These are phyloP conservation scores for Chenopodium formosanum DNA, from an alignment of 148 eudicot species.

Conservation along the genomic window DNA sequence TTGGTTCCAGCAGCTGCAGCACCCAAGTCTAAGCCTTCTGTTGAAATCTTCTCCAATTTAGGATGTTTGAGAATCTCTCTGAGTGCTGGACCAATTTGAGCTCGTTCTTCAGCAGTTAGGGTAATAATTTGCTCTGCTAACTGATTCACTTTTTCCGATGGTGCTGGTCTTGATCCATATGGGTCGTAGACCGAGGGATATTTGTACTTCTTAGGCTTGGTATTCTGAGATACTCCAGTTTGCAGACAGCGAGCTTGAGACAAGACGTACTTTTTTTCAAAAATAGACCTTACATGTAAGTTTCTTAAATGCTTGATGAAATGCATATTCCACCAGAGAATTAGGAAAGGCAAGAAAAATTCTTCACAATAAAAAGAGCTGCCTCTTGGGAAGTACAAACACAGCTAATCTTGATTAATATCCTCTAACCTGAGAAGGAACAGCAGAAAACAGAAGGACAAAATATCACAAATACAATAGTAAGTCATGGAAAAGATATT, in stretches of 20 bases:
- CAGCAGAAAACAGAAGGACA: not conserved
- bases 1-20: constrained; percentile 43
- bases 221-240: constrained; percentile 52
- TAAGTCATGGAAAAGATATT: not conserved
- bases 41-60: constrained; percentile 58
- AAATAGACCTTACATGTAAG: constrained; percentile 25
- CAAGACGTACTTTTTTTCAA: constrained; percentile 30
- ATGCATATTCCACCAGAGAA: constrained; percentile 41
- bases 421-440: constrained; percentile 3
- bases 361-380: constrained; percentile 6
- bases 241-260: constrained; percentile 57
- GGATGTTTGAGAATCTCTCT: constrained; percentile 59
- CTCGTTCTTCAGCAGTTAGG: constrained; percentile 66
- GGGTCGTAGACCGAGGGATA: constrained; percentile 70
- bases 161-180: constrained; percentile 85
- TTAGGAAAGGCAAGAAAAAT: not conserved
- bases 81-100: constrained; percentile 65
- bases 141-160: constrained; percentile 71
- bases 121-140: constrained; percentile 75
- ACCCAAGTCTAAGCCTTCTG: constrained; percentile 66
- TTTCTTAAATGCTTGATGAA: constrained; percentile 37
- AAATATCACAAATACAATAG: not conserved
- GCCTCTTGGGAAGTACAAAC: not conserved
- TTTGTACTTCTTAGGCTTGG: constrained; percentile 61
- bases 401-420: constrained; percentile 16